A percentile compares a stretch with the other conserved stretches of the same genome.
Conservation (phyloP, 441 rosid species). For the Pelargonium australe region DNA sequence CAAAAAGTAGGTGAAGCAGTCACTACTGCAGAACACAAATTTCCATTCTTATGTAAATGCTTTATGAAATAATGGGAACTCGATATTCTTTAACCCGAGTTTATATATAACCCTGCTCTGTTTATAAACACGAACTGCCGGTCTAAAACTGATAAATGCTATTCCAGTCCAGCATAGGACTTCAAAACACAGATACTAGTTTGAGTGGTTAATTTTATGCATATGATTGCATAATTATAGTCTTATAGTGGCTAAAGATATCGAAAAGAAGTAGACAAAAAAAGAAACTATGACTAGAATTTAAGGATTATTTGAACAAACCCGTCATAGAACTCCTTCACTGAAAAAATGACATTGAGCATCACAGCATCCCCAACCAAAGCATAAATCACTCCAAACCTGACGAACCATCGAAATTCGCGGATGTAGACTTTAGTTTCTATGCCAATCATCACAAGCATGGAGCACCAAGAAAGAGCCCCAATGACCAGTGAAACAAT, state of each 20-base stretch:
- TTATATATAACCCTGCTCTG: neutral
- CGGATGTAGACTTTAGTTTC: slow-evolving; percentile 76
- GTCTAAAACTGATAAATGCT: too few relatives aligned
- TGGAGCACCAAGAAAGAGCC: slow-evolving; percentile 80
- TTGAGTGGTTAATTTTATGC: too few relatives aligned
- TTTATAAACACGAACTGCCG: too few relatives aligned
- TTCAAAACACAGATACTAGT: neutral
- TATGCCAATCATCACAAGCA: slow-evolving; percentile 57
- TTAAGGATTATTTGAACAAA: slow-evolving; percentile 19
- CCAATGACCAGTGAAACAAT: slow-evolving; percentile 60
- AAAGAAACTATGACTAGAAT: neutral
- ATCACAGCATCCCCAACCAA: slow-evolving; percentile 82
- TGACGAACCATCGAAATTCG: slow-evolving; percentile 88
- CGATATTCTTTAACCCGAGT: neutral
- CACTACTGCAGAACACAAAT: slow-evolving; percentile 9
- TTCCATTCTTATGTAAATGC: neutral
- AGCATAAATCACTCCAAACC: slow-evolving; percentile 71
- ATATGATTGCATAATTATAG: neutral
- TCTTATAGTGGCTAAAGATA: neutral
- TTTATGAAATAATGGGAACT: neutral
- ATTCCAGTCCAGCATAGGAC: neutral
- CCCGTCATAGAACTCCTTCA: slow-evolving; percentile 68
- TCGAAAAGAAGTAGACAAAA: neutral
- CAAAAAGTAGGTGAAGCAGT: slow-evolving; percentile 10
- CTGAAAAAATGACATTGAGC: slow-evolving; percentile 65